Conservation (phyloP, 805 yeast species). For the Saccharomyces paradoxus region DNA sequence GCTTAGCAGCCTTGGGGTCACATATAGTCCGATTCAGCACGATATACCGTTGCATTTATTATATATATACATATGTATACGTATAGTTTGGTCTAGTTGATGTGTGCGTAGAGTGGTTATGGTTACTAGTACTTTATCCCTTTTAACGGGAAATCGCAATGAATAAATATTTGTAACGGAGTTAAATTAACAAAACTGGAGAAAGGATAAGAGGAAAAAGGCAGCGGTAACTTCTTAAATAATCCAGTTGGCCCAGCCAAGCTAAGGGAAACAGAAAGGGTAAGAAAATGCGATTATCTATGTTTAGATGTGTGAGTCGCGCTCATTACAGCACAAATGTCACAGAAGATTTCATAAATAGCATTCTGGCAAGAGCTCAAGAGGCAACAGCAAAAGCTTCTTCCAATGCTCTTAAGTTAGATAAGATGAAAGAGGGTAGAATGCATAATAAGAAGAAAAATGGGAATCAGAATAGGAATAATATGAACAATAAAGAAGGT, state of each 20-base stretch:
- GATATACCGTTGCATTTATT: not conserved
- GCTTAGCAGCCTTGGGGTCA: not conserved
- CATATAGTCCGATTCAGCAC: not conserved
- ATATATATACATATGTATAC: too few relatives aligned
- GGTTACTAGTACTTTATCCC: not conserved
- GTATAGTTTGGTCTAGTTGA: not conserved
- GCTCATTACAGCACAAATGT: slow-evolving; percentile 19
- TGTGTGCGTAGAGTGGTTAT: not conserved
- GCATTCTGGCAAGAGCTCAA: slow-evolving; percentile 26
- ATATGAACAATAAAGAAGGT: slow-evolving; percentile 2
- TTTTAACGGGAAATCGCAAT: not conserved
- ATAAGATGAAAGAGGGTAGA: not conserved
- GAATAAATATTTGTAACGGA: not conserved
- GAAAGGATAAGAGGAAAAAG: not conserved
- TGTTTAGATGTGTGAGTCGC: slow-evolving; percentile 2
- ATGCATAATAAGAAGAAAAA: slow-evolving; percentile 3
- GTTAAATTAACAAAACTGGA: not conserved
- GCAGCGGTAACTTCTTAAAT: not conserved
- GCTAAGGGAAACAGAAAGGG: not conserved
- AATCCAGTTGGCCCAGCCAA: not conserved
- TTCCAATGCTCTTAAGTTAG: slow-evolving; percentile 2
- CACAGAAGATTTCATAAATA: slow-evolving; percentile 27
- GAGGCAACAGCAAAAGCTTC: slow-evolving; percentile 22
- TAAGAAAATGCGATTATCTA: not conserved
- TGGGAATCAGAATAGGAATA: not conserved